A percentile compares a stretch with the other conserved stretches of the same genome.
These are phyloP conservation scores for Astragalus glycyphyllos DNA, from an alignment of 306 rosid species.

Conservation along the genomic window DNA sequence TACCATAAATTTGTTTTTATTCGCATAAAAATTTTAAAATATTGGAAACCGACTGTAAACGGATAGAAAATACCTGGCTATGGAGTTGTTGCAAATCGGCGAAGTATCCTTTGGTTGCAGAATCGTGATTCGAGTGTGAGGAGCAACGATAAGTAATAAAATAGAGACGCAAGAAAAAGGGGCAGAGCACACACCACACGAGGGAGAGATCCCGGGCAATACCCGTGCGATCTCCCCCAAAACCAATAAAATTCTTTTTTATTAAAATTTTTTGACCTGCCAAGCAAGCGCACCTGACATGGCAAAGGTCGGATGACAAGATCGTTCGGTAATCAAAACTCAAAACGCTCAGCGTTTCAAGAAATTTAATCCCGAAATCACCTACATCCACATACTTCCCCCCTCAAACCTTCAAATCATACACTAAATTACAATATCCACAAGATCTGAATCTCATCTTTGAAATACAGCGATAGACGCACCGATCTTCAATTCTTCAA, in stretches of 20 bases:
- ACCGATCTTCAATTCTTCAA: not conserved
- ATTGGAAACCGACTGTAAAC: not conserved
- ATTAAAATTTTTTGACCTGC: slow-evolving; percentile 79
- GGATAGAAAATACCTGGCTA: slow-evolving; percentile 42
- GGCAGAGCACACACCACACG: slow-evolving; percentile 56
- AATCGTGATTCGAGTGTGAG: not conserved
- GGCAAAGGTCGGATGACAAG: slow-evolving; percentile 98
- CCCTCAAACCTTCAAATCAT: slow-evolving; percentile 13
- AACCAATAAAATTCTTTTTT: slow-evolving; percentile 57
- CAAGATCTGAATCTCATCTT: not conserved
- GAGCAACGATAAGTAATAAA: slow-evolving; percentile 13
- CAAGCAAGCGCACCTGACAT: slow-evolving; percentile 99
- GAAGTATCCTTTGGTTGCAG: slow-evolving; percentile 24
- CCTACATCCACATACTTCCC: slow-evolving; percentile 55
- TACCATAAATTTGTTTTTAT: too few species aligned
- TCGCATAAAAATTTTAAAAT: too few species aligned
- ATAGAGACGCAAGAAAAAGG: slow-evolving; percentile 38
- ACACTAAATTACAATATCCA: slow-evolving; percentile 21
- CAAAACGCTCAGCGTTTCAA: slow-evolving; percentile 12
- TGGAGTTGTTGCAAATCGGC: not conserved
- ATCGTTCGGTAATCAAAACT: slow-evolving; percentile 40
- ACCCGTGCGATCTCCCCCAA: slow-evolving; percentile 81
- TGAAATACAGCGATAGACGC: not conserved
- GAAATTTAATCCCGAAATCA: slow-evolving; percentile 45
- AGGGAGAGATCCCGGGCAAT: slow-evolving; percentile 75